Evolutionary conservation across 108 stramenopile species (phyloP).

Genomic region (Stephanodiscus triporus): DNA sequence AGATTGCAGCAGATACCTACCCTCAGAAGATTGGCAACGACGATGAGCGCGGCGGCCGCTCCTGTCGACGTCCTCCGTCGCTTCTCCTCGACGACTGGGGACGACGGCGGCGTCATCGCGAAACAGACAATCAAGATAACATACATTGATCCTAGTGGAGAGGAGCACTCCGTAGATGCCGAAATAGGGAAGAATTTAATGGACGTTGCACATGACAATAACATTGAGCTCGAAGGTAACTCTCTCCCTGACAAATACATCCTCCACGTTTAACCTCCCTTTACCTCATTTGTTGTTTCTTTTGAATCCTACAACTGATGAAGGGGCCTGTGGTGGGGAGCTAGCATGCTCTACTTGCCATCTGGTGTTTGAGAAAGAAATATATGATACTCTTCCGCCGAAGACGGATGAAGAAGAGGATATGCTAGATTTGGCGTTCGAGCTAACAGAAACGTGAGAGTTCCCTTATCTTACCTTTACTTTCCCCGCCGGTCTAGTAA

Average conservation of each 20-base stretch:
- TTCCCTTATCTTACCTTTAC: not conserved
- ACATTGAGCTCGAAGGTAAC: conserved; percentile 86
- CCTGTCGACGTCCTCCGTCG: not conserved
- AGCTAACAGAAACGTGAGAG: conserved; percentile 94
- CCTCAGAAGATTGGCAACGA: conserved; percentile 1
- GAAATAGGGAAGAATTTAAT: conserved; percentile 79
- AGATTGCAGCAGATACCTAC: conserved; percentile 10
- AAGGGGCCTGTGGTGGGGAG: conserved; percentile 86
- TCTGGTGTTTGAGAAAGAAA: conserved; percentile 88
- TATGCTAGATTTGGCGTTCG: conserved; percentile 98
- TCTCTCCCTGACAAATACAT: not conserved
- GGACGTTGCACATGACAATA: conserved; percentile 84
- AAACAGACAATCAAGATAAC: conserved; percentile 63
- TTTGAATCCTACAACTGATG: conserved; percentile 5
- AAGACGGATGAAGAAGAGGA: conserved; percentile 97
- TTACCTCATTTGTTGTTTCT: not conserved
- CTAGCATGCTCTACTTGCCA: conserved; percentile 93
- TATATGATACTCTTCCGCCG: conserved; percentile 85
- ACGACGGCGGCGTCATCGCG: conserved; percentile 25
- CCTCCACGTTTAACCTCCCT: not conserved
- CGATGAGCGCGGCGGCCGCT: not conserved
- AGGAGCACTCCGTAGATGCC: conserved; percentile 65
- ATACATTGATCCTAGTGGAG: conserved; percentile 73
- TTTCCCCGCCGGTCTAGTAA: not conserved
- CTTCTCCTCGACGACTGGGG: not conserved